phyloP scores from a whole-genome alignment of 371 early-diverging fungal species.

The Encephalitozoon hellem region DNA sequence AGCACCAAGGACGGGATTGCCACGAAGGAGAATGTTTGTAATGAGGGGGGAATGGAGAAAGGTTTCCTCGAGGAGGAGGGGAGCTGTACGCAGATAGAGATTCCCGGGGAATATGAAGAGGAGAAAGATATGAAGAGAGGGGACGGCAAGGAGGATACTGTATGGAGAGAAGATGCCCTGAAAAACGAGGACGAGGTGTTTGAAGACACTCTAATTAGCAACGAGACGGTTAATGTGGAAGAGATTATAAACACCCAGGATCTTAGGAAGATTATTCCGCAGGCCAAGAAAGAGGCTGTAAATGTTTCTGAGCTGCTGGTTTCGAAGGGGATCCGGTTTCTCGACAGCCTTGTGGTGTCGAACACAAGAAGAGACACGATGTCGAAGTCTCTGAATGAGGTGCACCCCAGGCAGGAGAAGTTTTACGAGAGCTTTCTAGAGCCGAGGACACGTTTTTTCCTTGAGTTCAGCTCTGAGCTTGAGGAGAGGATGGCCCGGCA shows the following conservation, averaged over 20 bases:
- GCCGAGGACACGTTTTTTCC: slow-evolving; percentile 37
- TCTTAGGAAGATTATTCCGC: slow-evolving; percentile 31
- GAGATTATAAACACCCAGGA: slow-evolving; percentile 50
- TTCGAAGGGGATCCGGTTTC: slow-evolving; percentile 44
- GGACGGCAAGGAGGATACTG: background rate
- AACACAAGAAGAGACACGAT: slow-evolving; percentile 38
- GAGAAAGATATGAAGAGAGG: background rate
- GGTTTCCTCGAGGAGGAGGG: background rate
- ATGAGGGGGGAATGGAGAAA: background rate
- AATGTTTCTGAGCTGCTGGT: slow-evolving; percentile 41
- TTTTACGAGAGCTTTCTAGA: slow-evolving; percentile 29
- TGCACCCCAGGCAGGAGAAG: slow-evolving; percentile 18
- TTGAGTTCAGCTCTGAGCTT: slow-evolving; percentile 23
- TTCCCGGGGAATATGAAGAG: background rate
- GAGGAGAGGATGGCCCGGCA: slow-evolving; percentile 22
- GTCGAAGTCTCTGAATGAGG: slow-evolving; percentile 41
- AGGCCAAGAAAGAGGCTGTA: background rate
- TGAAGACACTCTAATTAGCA: slow-evolving; percentile 22
- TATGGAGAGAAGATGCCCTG: background rate
- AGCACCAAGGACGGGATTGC: background rate
- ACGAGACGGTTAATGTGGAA: slow-evolving; percentile 22
- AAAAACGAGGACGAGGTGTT: background rate
- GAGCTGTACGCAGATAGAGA: background rate
- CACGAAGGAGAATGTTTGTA: background rate
- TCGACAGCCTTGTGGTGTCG: slow-evolving; percentile 31